Percentiles rank a stretch among this genome's conserved stretches.
Conservation (phyloP, 805 yeast genomes). For the Scheffersomyces lignosus region DNA sequence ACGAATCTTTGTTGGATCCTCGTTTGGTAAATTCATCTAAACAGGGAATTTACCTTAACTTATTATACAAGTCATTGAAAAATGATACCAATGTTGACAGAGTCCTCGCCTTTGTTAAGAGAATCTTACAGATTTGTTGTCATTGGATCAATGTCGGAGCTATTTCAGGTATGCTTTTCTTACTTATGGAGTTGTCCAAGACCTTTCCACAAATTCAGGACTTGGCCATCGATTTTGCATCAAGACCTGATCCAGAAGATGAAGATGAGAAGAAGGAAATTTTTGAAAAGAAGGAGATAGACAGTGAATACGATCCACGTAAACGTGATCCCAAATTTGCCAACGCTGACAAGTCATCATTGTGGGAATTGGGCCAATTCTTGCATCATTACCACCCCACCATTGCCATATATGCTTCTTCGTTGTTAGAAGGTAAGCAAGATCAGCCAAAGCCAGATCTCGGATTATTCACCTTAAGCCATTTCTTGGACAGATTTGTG, state of each 20-base stretch:
- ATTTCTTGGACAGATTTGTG: constrained; percentile 93
- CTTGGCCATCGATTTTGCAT: constrained; percentile 51
- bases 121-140: constrained; percentile 80
- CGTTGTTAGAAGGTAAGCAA: constrained; percentile 49
- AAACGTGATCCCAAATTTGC: constrained; percentile 93
- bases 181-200: constrained; percentile 69
- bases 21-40: constrained; percentile 85
- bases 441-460: constrained; percentile 78
- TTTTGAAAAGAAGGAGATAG: constrained; percentile 9
- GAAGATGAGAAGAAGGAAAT: constrained; percentile 15
- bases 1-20: constrained; percentile 85
- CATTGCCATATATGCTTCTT: constrained; percentile 73
- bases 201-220: constrained; percentile 65
- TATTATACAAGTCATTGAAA: constrained; percentile 80
- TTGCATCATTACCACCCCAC: constrained; percentile 90
- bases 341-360: constrained; percentile 74
- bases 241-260: constrained; percentile 45
- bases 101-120: constrained; percentile 85
- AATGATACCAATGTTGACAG: constrained; percentile 63
- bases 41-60: constrained; percentile 86
- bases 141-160: constrained; percentile 90
- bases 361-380: constrained; percentile 85
- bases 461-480: constrained; percentile 82
- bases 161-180: constrained; percentile 75
- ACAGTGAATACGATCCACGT: constrained; percentile 66